Conservation (phyloP, 495 filamentous ascomycete genomes). For the Hamigera avellanea region DNA sequence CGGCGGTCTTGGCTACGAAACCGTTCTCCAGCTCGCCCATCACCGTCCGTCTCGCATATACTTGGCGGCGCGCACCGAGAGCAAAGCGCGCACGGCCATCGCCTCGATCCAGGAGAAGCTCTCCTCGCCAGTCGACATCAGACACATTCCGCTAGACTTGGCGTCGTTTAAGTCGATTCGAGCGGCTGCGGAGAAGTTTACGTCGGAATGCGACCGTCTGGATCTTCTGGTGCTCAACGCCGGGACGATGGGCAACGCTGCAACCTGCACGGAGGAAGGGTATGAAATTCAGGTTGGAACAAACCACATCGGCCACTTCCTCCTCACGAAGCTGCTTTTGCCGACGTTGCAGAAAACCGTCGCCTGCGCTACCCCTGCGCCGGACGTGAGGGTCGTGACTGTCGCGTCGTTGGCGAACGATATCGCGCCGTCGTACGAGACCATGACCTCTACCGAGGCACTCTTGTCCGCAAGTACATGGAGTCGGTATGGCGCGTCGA, state of each 20-base stretch:
- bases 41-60: constrained; percentile 52
- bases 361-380: constrained; percentile 13
- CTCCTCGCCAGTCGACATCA: constrained; percentile 32
- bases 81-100: constrained; percentile 41
- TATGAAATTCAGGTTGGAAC: constrained; percentile 65
- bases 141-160: constrained; percentile 39
- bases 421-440: constrained; percentile 40
- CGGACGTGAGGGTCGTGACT: constrained; percentile 16
- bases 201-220: constrained; percentile 33
- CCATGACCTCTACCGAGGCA: constrained; percentile 30
- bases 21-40: constrained; percentile 47
- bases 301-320: constrained; percentile 43
- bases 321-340: constrained; percentile 50
- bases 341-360: constrained; percentile 42
- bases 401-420: constrained; percentile 30
- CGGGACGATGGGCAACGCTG: constrained; percentile 50
- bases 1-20: constrained; percentile 54
- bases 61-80: constrained; percentile 45
- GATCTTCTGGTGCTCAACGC: constrained; percentile 63
- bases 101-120: constrained; percentile 32
- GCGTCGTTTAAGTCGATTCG: constrained; percentile 40
- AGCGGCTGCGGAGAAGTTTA: constrained; percentile 34
- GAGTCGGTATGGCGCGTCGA: constrained; percentile 50
- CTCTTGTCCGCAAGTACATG: constrained; percentile 22
- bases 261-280: constrained; percentile 56